Evolutionary conservation across 768 basidiomycete species (phyloP), one percentile per base, ranked within the genome.

Genomic region (Hemileccinum impolitum): DNA sequence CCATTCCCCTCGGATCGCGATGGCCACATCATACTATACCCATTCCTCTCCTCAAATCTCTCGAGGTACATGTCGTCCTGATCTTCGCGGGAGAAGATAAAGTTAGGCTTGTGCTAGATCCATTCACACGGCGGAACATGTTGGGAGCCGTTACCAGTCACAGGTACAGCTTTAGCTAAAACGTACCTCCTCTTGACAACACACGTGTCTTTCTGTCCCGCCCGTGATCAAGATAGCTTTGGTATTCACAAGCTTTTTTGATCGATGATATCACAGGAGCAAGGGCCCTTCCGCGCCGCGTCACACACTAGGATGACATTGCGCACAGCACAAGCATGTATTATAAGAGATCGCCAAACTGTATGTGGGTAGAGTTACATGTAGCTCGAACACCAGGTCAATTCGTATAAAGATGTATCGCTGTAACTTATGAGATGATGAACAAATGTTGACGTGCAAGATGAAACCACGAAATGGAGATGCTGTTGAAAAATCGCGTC

Each of bases 41-140:
- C 10, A 15, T 19, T 37, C 39, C 23, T 13, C 23, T 13, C 18
- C 28, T 43, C 26, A 17, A 48, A 43, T 44, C 50, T 34, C 28
- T 39, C 40, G 50, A 48, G 50, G 40, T 44, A 54, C 15, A 6
- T 36, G 31, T 35, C 23, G 21, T 18, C n/a, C 21, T 30, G 50
- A 65, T 54, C 53, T 52, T 63, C 60, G 60, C 62, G 62, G 62
- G 63, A 63, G 63, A 63, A 65, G 60, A 30, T 6, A 15, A 42
- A 12, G 30, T 44, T 47, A 13, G 30, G 32, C 23, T 13, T 47
- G 43, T 28, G 19, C 39, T 26, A 40, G 47, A 55, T 58, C 51
- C 43, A 44, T 64, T 62, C 56, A 56, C 51, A 64, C 53, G 51
- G 41, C 50, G 49, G 45, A 51, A 19, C 32, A 8, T 11, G 28